phyloP scores from a whole-genome alignment of 2,329 filamentous ascomycete species.

The Pseudodiploospora longispora region DNA sequence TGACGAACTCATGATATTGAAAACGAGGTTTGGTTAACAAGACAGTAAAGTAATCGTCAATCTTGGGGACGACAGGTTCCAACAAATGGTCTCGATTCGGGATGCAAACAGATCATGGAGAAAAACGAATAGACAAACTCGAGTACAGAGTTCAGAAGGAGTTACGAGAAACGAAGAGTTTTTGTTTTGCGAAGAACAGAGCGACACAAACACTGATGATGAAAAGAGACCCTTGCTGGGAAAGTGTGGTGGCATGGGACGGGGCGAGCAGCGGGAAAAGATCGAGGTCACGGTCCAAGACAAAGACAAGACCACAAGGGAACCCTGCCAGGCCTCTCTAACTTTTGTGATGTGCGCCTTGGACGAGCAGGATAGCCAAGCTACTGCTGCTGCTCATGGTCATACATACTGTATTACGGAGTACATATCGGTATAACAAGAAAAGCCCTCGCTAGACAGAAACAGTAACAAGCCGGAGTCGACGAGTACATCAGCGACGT shows the following conservation, averaged over 20 bases:
- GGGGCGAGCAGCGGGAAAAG: conserved; percentile 7
- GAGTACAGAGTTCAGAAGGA: background rate
- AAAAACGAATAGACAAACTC: conserved; percentile 2
- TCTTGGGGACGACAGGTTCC: no score
- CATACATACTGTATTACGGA: conserved; percentile 6
- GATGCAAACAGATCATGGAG: background rate
- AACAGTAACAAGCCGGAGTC: conserved; percentile 5
- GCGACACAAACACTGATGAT: conserved; percentile 4
- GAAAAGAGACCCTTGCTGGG: conserved; percentile 6
- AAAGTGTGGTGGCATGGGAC: conserved; percentile 4
- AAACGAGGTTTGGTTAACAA: background rate
- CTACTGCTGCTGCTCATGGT: conserved; percentile 2
- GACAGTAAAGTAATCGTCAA: no score
- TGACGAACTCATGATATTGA: conserved; percentile 29
- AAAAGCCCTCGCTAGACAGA: conserved; percentile 7
- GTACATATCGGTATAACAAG: conserved; percentile 4
- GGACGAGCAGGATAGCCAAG: conserved; percentile 8
- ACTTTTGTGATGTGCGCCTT: conserved; percentile 11
- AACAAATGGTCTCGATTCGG: no score
- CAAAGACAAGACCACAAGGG: conserved; percentile 15
- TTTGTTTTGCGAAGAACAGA: conserved; percentile 7
- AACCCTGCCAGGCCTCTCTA: conserved; percentile 8
- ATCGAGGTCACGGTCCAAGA: conserved; percentile 6
- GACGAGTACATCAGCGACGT: conserved; percentile 5
- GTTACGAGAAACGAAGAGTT: conserved; percentile 4